A percentile compares a stretch with the other conserved stretches of the same genome.
Conservation (phyloP, 2,329 filamentous ascomycete species). For the Calonectria pauciramosa region DNA sequence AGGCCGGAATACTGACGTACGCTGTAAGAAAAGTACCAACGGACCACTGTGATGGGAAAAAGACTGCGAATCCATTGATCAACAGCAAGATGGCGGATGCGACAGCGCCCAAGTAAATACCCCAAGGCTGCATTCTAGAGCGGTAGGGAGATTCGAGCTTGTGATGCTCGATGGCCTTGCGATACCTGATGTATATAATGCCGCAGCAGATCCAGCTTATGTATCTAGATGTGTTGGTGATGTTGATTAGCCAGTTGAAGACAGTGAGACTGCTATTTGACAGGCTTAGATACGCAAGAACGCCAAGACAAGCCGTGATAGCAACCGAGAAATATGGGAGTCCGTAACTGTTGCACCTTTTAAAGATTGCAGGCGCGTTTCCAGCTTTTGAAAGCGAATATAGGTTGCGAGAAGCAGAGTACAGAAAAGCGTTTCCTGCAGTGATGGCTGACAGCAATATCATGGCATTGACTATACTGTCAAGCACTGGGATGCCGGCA, state of each 20-base stretch:
- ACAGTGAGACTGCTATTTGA: constrained; percentile 73
- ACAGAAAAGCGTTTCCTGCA: constrained; percentile 72
- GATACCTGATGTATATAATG: constrained; percentile 31
- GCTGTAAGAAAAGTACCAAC: constrained; percentile 31
- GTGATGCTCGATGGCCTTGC: constrained; percentile 17
- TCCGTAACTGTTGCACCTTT: constrained; percentile 70
- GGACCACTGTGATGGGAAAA: constrained; percentile 36
- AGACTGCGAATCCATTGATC: constrained; percentile 69
- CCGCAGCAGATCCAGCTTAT: constrained; percentile 66
- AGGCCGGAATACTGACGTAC: constrained; percentile 34
- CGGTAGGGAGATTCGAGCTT: constrained; percentile 19
- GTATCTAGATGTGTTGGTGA: constrained; percentile 73
- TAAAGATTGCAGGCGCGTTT: constrained; percentile 74
- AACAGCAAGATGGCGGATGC: constrained; percentile 56
- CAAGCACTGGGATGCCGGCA: constrained; percentile 72
- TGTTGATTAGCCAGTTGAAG: constrained; percentile 80
- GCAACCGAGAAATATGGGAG: constrained; percentile 69
- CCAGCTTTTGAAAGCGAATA: constrained; percentile 76
- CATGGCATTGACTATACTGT: constrained; percentile 76
- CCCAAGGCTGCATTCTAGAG: constrained; percentile 17
- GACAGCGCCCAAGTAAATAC: constrained; percentile 17
- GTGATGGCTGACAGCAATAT: constrained; percentile 76
- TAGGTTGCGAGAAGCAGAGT: constrained; percentile 74
- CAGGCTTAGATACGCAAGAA: constrained; percentile 79
- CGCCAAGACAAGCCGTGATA: constrained; percentile 69